Evolutionary conservation across 176 grass and related monocot genomes (phyloP).

Genomic region (Phoenix dactylifera): DNA sequence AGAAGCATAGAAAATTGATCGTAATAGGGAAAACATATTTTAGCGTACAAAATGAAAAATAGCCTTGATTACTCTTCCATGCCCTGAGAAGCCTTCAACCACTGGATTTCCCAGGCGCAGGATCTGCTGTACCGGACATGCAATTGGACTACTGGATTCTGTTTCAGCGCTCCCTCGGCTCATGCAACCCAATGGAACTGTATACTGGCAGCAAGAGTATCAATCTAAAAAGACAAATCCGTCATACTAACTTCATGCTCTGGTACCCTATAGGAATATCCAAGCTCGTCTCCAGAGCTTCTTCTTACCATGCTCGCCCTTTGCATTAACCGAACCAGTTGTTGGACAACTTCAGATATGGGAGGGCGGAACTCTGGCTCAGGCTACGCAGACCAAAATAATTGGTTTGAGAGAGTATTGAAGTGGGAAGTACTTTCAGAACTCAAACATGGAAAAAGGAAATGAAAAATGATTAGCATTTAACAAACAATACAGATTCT

Average conservation of each 20-base stretch:
- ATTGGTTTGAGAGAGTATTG: not conserved
- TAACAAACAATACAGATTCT: too few species aligned
- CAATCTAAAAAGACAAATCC: slow-evolving; percentile 48
- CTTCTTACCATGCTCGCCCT: slow-evolving; percentile 73
- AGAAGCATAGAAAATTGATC: not conserved
- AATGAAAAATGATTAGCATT: too few species aligned
- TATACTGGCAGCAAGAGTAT: too few species aligned
- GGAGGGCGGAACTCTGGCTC: slow-evolving; percentile 93
- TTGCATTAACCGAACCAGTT: slow-evolving; percentile 82
- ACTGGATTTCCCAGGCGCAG: too few species aligned
- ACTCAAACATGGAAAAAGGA: too few species aligned
- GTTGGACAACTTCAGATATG: slow-evolving; percentile 94
- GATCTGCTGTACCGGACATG: too few species aligned
- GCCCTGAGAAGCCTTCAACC: too few species aligned
- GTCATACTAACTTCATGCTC: slow-evolving; percentile 52
- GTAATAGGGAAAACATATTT: not conserved
- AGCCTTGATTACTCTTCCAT: too few species aligned
- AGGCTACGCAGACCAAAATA: slow-evolving; percentile 36
- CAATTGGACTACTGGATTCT: too few species aligned
- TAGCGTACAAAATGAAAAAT: not conserved
- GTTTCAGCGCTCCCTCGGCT: too few species aligned
- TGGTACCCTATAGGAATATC: slow-evolving; percentile 62
- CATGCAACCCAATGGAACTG: too few species aligned
- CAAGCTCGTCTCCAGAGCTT: slow-evolving; percentile 84
- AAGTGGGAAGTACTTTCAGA: too few species aligned